Evolutionary conservation across 192 early-diverging fungal species (phyloP).

Genomic region (Rhizoclosmatium sp.): DNA sequence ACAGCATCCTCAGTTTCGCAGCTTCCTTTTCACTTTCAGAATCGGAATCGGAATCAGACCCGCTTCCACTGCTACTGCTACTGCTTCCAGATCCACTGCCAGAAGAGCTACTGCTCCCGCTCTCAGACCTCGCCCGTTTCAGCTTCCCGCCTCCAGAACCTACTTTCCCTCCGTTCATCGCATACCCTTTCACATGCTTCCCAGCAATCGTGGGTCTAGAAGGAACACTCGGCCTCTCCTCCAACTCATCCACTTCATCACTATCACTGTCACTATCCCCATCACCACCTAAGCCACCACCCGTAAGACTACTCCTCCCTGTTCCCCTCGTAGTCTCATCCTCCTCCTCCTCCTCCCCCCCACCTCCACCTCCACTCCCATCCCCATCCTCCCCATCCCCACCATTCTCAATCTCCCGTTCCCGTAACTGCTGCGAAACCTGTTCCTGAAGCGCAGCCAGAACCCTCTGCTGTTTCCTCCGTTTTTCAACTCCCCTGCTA

Average conservation of each 20-base stretch:
- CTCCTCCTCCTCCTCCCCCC: no score
- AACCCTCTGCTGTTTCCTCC: not conserved
- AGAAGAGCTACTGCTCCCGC: not conserved
- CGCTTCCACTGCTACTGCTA: conserved; percentile 5
- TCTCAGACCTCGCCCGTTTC: no score
- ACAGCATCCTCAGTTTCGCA: not conserved
- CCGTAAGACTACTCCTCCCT: no score
- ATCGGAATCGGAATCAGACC: conserved; percentile 9
- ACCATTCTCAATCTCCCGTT: not conserved
- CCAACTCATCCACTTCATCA: conserved; percentile 21
- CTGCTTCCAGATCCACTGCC: not conserved
- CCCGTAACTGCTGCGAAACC: not conserved
- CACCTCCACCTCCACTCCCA: no score
- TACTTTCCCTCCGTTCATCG: no score
- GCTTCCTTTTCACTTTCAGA: not conserved
- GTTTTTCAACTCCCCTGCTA: not conserved
- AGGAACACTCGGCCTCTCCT: not conserved
- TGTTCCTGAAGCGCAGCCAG: not conserved
- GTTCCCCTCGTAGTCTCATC: no score
- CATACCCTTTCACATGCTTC: no score
- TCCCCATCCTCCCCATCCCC: not conserved
- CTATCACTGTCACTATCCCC: not conserved
- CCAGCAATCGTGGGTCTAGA: no score
- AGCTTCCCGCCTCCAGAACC: no score
- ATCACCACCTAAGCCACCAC: not conserved